Evolutionary conservation across 2,329 filamentous ascomycete species (phyloP), one percentile per base, ranked within the genome.

Genomic region (Hypocreales sp.): DNA sequence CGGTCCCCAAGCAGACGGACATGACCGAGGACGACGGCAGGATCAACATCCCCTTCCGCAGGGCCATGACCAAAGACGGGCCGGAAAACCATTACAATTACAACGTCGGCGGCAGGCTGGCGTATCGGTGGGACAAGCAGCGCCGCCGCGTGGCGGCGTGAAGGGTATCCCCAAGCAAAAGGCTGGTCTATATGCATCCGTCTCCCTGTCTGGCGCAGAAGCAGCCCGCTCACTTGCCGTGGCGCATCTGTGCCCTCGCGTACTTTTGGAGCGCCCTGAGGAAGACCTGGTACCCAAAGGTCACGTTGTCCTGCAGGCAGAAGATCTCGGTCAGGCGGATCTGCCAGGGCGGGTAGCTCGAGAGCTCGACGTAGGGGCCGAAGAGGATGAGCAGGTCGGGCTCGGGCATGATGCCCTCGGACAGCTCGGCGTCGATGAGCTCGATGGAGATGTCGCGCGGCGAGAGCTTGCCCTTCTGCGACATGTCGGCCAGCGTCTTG

Each of bases 341-440:
- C 55, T 94, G 90, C 90, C 90, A 98, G 1, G 90, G 90, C 8
- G 90, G 90, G 48, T 95, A 98, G 8, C 90, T 84, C 29, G 83
- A 76, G 24, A 98, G 56, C 47, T 84, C 76, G 29, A 95, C 72
- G 26, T 74, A 72, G 4, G 86, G 81, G 1, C 79, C 74, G 49
- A 98, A 98, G 7, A 93, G 58, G 29, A 98, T 69, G 32, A 98
- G 59, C 10, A 98, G 61, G 48, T 95, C 86, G 3, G 90, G 90
- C 53, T 98, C 87, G 8, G 70, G 65, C 66, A 92, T 90, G 34
- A 92, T 74, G 27, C 67, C 70, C 45, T 76, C 70, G 10, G 60
- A 79, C 27, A 98, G 66, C 53, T 98, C 90, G 5, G 82, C 79
- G 45, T 95, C 84, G 28, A 98, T 75, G 27, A 98, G 60, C 35